Evolutionary conservation across 2,329 filamentous ascomycete species (phyloP).

Genomic region (Alternaria gansuensis): DNA sequence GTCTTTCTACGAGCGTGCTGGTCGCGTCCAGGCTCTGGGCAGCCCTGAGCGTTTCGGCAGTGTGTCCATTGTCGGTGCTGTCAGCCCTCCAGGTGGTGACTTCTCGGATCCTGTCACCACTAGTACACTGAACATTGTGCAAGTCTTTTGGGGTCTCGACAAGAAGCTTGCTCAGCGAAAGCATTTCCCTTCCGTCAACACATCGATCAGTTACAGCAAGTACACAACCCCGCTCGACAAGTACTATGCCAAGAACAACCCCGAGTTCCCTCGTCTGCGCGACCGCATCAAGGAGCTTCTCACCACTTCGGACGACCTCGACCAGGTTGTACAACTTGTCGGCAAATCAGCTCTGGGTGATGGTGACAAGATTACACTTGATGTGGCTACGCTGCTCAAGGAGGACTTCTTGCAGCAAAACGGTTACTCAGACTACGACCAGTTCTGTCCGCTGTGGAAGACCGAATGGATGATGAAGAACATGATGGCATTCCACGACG

Average conservation of each 20-base stretch:
- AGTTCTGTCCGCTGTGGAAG: conserved; percentile 99
- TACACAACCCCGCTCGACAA: conserved; percentile 89
- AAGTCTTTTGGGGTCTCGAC: conserved; percentile 99
- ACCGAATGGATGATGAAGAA: conserved; percentile 99
- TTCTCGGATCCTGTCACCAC: conserved; percentile 98
- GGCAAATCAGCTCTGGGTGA: conserved; percentile 97
- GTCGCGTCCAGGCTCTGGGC: conserved; percentile 83
- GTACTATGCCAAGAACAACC: conserved; percentile 92
- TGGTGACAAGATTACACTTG: conserved; percentile 96
- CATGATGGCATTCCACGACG: conserved; percentile 97
- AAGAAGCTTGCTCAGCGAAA: conserved; percentile 99
- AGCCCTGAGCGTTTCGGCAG: conserved; percentile 88
- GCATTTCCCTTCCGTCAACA: conserved; percentile 99
- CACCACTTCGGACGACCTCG: conserved; percentile 93
- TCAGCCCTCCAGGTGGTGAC: conserved; percentile 97
- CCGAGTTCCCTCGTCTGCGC: conserved; percentile 91
- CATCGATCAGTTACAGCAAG: conserved; percentile 92
- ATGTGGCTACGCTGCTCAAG: conserved; percentile 90
- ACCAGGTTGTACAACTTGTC: conserved; percentile 98
- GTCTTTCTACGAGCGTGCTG: conserved; percentile 98
- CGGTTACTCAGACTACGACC: conserved; percentile 98
- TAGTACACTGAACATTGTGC: conserved; percentile 93
- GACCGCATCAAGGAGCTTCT: conserved; percentile 94
- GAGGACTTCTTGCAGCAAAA: conserved; percentile 99
- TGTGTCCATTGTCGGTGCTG: conserved; percentile 96